phyloP scores from a whole-genome alignment of 2,329 filamentous ascomycete genomes.

The Oidium heveae region DNA sequence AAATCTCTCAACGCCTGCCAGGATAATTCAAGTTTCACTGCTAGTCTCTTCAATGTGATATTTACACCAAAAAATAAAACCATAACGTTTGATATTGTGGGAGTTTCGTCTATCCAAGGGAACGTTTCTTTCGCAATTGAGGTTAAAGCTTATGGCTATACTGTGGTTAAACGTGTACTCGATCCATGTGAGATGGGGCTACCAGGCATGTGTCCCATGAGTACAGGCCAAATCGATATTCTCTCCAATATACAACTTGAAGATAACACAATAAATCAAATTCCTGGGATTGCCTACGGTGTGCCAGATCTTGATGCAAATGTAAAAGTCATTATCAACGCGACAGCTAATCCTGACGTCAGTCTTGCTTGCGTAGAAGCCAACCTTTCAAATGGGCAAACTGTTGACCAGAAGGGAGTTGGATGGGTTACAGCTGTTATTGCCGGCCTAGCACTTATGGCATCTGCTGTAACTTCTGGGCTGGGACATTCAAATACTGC shows the following conservation, averaged over 20 bases:
- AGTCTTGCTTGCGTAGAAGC: slow-evolving; percentile 73
- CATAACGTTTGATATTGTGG: slow-evolving; percentile 49
- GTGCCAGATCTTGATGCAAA: slow-evolving; percentile 80
- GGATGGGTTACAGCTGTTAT: slow-evolving; percentile 80
- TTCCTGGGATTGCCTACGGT: slow-evolving; percentile 68
- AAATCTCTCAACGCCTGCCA: slow-evolving; percentile 70
- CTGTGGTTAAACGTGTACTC: slow-evolving; percentile 38
- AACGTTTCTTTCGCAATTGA: slow-evolving; percentile 55
- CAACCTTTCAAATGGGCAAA: slow-evolving; percentile 71
- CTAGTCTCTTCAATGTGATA: slow-evolving; percentile 66
- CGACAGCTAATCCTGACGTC: slow-evolving; percentile 26
- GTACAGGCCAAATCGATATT: slow-evolving; percentile 54
- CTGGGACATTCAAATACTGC: slow-evolving; percentile 84
- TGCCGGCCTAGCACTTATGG: slow-evolving; percentile 56
- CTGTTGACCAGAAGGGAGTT: slow-evolving; percentile 67
- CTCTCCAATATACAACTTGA: slow-evolving; percentile 41
- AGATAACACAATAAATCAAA: slow-evolving; percentile 28
- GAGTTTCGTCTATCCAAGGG: slow-evolving; percentile 61
- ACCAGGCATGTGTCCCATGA: slow-evolving; percentile 72
- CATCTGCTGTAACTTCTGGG: slow-evolving; percentile 72
- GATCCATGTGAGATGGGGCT: slow-evolving; percentile 52
- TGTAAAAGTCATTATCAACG: slow-evolving; percentile 60
- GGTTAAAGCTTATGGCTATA: slow-evolving; percentile 63
- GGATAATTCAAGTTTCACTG: slow-evolving; percentile 61
- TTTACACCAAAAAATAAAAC: slow-evolving; percentile 54